Evolutionary conservation across 257 asterid species (phyloP).

Genomic region (Hygrophila difformis): DNA sequence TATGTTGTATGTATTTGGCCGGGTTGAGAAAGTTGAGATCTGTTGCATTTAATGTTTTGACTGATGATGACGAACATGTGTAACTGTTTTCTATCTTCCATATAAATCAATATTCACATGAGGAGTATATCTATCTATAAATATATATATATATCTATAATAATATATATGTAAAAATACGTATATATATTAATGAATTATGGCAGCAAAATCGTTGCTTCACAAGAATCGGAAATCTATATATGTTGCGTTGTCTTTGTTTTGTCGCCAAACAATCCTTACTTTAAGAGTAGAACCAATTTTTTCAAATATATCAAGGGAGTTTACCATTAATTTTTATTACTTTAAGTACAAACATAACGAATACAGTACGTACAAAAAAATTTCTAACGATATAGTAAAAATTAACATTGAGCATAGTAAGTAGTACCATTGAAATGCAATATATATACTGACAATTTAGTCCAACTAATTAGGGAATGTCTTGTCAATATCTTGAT

Average conservation of each 20-base stretch:
- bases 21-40: conserved; percentile 24
- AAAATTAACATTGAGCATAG: too few species aligned
- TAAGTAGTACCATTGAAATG: too few species aligned
- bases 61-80: conserved; percentile 29
- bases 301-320: too few species aligned
- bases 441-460: neutral
- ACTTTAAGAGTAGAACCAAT: conserved; percentile 4
- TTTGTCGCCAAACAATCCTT: conserved; percentile 8
- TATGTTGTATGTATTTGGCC: conserved; percentile 16
- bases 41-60: conserved; percentile 42
- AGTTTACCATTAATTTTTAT: too few species aligned
- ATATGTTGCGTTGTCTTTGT: conserved; percentile 13
- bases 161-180: too few species aligned
- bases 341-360: too few species aligned
- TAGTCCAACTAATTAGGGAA: neutral
- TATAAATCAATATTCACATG: too few species aligned
- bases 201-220: conserved; percentile 10
- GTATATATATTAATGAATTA: too few species aligned
- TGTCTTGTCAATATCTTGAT: neutral
- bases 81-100: conserved; percentile 33
- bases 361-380: too few species aligned
- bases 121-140: too few species aligned
- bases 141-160: too few species aligned
- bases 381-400: too few species aligned
- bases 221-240: conserved; percentile 18